A percentile compares a stretch with the other conserved stretches of the same genome.
These are phyloP conservation scores for Canavalia gladiata DNA, from an alignment of 306 rosid species.

Conservation along the genomic window DNA sequence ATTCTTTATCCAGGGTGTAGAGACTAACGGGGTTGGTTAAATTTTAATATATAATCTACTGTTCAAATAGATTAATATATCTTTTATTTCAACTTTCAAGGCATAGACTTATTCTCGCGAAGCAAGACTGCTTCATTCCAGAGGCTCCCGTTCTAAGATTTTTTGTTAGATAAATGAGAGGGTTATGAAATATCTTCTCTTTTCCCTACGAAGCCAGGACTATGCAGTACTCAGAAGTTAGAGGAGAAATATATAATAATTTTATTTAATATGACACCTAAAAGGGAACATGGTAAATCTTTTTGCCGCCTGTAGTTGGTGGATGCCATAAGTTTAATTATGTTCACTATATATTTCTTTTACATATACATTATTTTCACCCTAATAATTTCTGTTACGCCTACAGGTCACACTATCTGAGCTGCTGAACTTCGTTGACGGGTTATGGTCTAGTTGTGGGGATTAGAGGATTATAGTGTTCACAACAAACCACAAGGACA, in stretches of 20 bases:
- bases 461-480: conserved; percentile 61
- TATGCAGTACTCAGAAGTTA: too few species aligned
- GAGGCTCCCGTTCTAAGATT: too few species aligned
- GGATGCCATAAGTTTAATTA: neutral
- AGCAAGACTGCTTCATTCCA: neutral
- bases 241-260: too few species aligned
- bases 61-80: neutral
- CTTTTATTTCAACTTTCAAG: neutral
- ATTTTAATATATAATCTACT: neutral
- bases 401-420: conserved; percentile 54
- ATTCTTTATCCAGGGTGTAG: neutral
- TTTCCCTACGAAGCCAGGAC: too few species aligned
- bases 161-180: too few species aligned
- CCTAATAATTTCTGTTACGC: neutral
- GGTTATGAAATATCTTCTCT: too few species aligned
- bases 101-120: neutral
- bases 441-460: conserved; percentile 63
- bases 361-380: neutral
- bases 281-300: too few species aligned
- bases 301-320: neutral
- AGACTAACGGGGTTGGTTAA: neutral
- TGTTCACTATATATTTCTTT: neutral
- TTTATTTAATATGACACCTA: too few species aligned
- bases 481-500: conserved; percentile 61
- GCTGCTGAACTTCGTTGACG: conserved; percentile 55